These are phyloP conservation scores for Leccinum disarticulatum DNA, from an alignment of 768 basidiomycete species.

Conservation along the genomic window DNA sequence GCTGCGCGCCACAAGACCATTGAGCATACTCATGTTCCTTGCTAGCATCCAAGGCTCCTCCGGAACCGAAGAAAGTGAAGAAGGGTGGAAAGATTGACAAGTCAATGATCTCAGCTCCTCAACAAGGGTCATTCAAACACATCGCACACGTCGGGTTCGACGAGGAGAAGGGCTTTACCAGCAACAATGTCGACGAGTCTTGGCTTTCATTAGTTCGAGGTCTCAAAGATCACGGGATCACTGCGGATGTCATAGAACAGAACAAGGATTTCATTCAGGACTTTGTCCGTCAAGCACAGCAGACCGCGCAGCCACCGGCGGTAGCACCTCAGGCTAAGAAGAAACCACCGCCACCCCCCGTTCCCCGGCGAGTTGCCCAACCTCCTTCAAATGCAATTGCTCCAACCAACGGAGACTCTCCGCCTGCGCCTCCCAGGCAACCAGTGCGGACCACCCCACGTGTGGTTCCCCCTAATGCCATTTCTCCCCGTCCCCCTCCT, in stretches of 20 bases:
- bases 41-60: conserved; percentile 44
- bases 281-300: conserved; percentile 58
- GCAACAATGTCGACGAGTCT: conserved; percentile 83
- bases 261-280: conserved; percentile 90
- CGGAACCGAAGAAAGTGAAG: conserved; percentile 53
- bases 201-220: conserved; percentile 76
- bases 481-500: conserved; percentile 17
- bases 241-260: conserved; percentile 63
- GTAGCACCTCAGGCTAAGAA: conserved; percentile 46
- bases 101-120: conserved; percentile 35
- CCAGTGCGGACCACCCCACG: background rate
- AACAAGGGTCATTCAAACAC: no score
- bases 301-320: conserved; percentile 33
- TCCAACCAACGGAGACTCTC: conserved; percentile 21
- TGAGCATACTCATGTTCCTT: conserved; percentile 4
- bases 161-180: conserved; percentile 80
- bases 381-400: conserved; percentile 23
- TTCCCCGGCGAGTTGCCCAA: conserved; percentile 34
- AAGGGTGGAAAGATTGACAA: conserved; percentile 87
- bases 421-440: conserved; percentile 35
- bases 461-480: conserved; percentile 19
- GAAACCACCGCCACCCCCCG: conserved; percentile 41
- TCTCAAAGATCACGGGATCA: conserved; percentile 45
- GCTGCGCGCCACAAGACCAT: background rate
- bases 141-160: conserved; percentile 77